A percentile compares a stretch with the other conserved stretches of the same genome.
Conservation (phyloP, 2,329 filamentous ascomycete genomes). For the Capronia epimyces region DNA sequence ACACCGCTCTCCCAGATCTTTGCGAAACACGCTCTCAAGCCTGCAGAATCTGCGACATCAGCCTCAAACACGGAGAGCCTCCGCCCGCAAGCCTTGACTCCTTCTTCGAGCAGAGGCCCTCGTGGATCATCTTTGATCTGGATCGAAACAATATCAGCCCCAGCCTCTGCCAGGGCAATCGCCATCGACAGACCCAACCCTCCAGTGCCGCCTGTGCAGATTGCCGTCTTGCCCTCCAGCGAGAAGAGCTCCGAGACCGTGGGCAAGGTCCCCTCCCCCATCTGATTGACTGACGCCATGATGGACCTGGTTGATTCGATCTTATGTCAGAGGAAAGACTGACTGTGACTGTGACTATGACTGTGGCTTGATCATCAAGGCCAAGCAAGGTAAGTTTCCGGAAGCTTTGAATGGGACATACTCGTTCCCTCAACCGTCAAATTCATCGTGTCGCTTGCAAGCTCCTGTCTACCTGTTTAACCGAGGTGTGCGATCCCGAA, state of each 20-base stretch:
- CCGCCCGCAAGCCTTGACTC: conserved; percentile 35
- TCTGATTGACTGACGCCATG: conserved; percentile 1
- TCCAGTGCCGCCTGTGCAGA: conserved; percentile 44
- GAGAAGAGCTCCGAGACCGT: conserved; percentile 24
- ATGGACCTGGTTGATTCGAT: background rate
- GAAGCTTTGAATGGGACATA: too few relatives aligned
- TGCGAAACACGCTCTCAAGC: conserved; percentile 39
- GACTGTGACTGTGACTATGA: too few relatives aligned
- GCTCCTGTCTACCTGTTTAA: background rate
- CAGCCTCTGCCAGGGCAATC: conserved; percentile 42
- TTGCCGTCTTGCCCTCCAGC: conserved; percentile 37
- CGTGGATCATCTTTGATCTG: conserved; percentile 13
- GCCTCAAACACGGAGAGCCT: conserved; percentile 40
- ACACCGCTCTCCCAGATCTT: conserved; percentile 38
- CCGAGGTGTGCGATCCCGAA: background rate
- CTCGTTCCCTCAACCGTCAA: too few relatives aligned
- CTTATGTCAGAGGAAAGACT: too few relatives aligned
- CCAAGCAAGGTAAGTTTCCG: too few relatives aligned
- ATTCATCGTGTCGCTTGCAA: too few relatives aligned
- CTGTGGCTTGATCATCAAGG: too few relatives aligned
- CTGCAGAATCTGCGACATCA: conserved; percentile 39
- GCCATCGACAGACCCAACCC: conserved; percentile 45
- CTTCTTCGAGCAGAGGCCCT: conserved; percentile 33
- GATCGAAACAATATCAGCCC: conserved; percentile 39
- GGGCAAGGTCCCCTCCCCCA: background rate